Evolutionary conservation across 2,329 filamentous ascomycete genomes (phyloP), one percentile per base, ranked within the genome.

Genomic region (Penicillium sp.): DNA sequence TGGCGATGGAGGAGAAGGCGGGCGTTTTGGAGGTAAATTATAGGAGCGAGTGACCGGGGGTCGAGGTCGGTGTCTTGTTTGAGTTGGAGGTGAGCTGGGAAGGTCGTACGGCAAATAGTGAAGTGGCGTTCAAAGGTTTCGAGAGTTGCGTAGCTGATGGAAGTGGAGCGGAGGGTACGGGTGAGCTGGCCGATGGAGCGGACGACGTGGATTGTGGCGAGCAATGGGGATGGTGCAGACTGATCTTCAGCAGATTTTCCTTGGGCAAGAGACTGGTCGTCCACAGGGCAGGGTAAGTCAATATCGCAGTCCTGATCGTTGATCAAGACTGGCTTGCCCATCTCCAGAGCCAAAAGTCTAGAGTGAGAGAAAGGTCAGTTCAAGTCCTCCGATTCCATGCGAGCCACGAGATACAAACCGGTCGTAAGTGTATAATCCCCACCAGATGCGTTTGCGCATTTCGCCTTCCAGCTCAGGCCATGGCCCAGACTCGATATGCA

Each of bases 401-500:
- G 44, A 58, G 37, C 50, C 54, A 9, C 9, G 13, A 5, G 17
- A 51, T 17, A 74, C 82, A 73, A 74, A 89, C 87, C 93, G 88
- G 79, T 99, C 95, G 80, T 93, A 88, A 49, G 92, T 87, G 78
- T 98, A 98, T 60, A 97, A 87, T 15, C 91, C 88, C 93, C 95
- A 99, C 94, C 94, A 99, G 2, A 95, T 87, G 59, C 93, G 85
- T 63, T 91, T 88, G 58, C 93, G 88, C 87, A 94, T 93, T 77
- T 98, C 94, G 12, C 86, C 86, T 70, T 97, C 93, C 15, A 96
- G 82, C 1, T 88, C 83, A 2, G 90, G 85, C 84, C 89, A 92
- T 0, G 88, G 84, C 0, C 89, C 89, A 1, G 87, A 86, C 70
- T 96, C 91, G 7, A 86, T 81, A 71, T 97, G 89, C 10, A 98